Base-by-base conservation (phyloP, 2,329 filamentous ascomycete genomes). In the Aspergillus caelatus region DNA sequence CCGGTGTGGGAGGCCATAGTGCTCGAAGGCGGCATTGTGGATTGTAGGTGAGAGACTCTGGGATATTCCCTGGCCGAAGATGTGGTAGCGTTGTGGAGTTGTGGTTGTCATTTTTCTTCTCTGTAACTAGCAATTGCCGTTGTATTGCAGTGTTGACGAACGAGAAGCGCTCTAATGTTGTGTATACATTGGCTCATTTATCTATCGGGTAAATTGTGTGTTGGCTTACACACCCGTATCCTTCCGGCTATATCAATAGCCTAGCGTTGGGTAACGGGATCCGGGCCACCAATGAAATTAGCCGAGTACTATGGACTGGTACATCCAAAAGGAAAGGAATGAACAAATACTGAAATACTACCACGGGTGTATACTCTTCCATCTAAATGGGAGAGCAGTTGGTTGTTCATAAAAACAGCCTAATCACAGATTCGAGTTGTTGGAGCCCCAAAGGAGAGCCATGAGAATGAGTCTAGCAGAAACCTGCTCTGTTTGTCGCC, bases 1-100 rank as follows among this genome's bases (percentile, higher is more conserved):
- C 26, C 57, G 30, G 43, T 67, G 53, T 4, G 66, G 61, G 11
- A 68, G 57, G 14, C 30, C 50, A 43, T 63, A 58, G 50, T 65
- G 46, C 11, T 41, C 39, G 34, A 68, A 68, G 8, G 63, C 69
- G 30, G 69, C 52, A 59, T 70, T 71, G 60, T 70, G 69, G 28
- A 71, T 68, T 11, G 57, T 62, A 14, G 69, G 68, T 36, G 63
- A 69, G 26, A 69, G 61, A 12, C 58, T 65, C n/a, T 64, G 64
- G 32, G 65, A 59, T 23, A 70, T 68, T 57, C 60, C 58, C 16
- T 66, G 36, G 23, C 68, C 68, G 43, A 70, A 68, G 26, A 69
- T 68, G 53, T 63, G 52, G 54, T 48, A 63, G 23, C 14, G 36
- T 46, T 23, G 12, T 16, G 60, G 5, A 4, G 45, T 39, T 4